These are phyloP conservation scores for Peribolospora kevripleyi DNA, from an alignment of 768 basidiomycete species.

Conservation along the genomic window DNA sequence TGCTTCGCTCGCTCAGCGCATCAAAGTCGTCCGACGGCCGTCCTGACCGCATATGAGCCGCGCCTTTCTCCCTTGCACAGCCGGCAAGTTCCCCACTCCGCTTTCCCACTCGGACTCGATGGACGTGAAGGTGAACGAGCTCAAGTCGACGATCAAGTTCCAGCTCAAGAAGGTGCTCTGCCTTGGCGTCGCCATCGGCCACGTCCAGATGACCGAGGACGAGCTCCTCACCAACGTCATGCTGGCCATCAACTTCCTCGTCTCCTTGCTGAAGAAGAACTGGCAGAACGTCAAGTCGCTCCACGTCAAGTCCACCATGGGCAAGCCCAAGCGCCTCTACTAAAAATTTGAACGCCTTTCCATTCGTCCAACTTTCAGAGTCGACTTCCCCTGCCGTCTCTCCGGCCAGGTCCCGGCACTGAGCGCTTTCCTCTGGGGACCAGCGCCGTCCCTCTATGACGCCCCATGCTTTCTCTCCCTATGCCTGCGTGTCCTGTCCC, in stretches of 20 bases:
- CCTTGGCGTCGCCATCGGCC: conserved; percentile 94
- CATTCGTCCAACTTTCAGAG: no score
- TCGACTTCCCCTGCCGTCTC: no score
- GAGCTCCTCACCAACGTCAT: conserved; percentile 93
- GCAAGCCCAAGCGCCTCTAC: conserved; percentile 88
- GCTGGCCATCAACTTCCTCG: conserved; percentile 99
- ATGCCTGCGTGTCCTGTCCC: no score
- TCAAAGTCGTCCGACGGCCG: no score
- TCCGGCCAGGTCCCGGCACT: no score
- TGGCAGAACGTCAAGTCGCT: conserved; percentile 93
- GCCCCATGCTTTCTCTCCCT: no score
- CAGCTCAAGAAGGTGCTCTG: conserved; percentile 98
- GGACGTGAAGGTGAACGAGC: conserved; percentile 67
- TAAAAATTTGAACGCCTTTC: conserved; percentile 27
- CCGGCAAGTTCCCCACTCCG: conserved; percentile 97
- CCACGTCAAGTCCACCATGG: conserved; percentile 98
- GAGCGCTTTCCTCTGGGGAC: no score
- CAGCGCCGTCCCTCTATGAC: no score
- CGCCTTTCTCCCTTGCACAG: conserved; percentile 21
- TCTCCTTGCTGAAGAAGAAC: conserved; percentile 97
- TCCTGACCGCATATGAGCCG: no score
- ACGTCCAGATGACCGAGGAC: conserved; percentile 92
- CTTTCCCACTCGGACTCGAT: conserved; percentile 82
- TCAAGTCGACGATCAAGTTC: conserved; percentile 99
- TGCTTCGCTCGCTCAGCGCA: not conserved